Conservation (phyloP, 176 grass and related monocot species). For the Chloris gayana region DNA sequence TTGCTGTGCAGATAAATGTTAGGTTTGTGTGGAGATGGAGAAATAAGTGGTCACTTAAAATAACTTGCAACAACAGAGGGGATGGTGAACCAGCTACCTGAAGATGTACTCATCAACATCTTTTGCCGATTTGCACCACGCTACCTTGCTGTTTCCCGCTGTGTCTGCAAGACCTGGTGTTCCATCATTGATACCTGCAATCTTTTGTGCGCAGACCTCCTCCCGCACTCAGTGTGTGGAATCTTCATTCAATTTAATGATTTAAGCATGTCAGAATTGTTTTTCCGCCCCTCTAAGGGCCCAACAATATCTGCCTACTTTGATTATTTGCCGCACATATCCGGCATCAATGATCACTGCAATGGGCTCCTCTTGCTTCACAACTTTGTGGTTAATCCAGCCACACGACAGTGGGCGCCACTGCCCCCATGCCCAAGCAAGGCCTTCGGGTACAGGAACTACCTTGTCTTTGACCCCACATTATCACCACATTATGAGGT, state of each 20-base stretch:
- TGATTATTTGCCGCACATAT: not conserved
- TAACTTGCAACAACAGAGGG: not conserved
- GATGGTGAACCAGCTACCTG: not conserved
- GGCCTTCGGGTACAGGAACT: not conserved
- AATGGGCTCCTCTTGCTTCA: not conserved
- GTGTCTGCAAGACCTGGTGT: no score
- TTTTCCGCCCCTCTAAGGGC: not conserved
- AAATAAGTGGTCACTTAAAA: not conserved
- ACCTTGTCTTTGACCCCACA: not conserved
- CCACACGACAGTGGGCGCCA: not conserved
- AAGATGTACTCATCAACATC: slow-evolving; percentile 4
- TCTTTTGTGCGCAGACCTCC: no score
- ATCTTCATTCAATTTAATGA: not conserved
- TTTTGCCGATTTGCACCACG: not conserved
- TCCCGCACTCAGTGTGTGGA: no score
- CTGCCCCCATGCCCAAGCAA: not conserved
- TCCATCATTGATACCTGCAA: no score
- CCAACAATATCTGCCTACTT: not conserved
- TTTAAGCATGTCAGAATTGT: not conserved
- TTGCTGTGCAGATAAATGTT: not conserved
- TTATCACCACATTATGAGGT: slow-evolving; percentile 14
- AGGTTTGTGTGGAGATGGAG: not conserved
- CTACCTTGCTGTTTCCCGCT: not conserved
- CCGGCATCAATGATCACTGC: not conserved
- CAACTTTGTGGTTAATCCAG: not conserved